Base-by-base conservation (phyloP, 2,329 filamentous ascomycete genomes). In the Cytospora leucostoma region DNA sequence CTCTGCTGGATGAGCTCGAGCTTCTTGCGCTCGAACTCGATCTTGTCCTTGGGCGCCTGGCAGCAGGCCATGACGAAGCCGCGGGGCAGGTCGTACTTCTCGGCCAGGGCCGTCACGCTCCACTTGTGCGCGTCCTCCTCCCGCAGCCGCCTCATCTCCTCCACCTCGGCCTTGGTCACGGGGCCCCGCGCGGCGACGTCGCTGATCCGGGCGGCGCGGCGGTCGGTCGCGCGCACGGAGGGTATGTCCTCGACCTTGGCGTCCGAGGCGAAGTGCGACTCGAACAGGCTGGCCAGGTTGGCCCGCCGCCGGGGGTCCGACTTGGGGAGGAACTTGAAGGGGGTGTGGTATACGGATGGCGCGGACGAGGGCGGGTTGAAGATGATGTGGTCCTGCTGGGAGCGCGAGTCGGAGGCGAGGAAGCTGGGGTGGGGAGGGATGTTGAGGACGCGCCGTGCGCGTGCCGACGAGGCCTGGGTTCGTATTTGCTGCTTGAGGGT, bases 291-390 rank as follows among this genome's bases (percentile, higher is more conserved):
- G 17, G 76, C 74, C 49, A 84, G 74, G 72, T 82, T 79, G 54
- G 79, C 78, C 59, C 76, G 75, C 34, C 83, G 81, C 54, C 84
- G 81, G 17, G 83, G 82, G 71, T 87, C 84, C 67, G 71, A 74
- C 57, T 78, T 80, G 60, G 86, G 86, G 35, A 89, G 81, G 75
- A 89, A 89, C 72, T 86, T 83, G 76, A 87, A 82, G 62, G 86
- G 86, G n/a, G 86, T 89, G 76, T 88, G 83, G 70, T 80, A 80
- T 63, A 87, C 84, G n/a, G 84, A 75, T 13, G 79, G 74, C 38
- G 75, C 76, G 52, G 79, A 76, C 37, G 79, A 75, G 50, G 80
- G 80, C 50, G 79, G 80, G 74, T 82, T 82, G 75, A 80, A 80
- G 68, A 82, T 74, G 69, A 82, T 78, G 64, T 76, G 74, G 69